Conservation (phyloP, 805 yeast species). For the Blastobotrys attinorum region DNA sequence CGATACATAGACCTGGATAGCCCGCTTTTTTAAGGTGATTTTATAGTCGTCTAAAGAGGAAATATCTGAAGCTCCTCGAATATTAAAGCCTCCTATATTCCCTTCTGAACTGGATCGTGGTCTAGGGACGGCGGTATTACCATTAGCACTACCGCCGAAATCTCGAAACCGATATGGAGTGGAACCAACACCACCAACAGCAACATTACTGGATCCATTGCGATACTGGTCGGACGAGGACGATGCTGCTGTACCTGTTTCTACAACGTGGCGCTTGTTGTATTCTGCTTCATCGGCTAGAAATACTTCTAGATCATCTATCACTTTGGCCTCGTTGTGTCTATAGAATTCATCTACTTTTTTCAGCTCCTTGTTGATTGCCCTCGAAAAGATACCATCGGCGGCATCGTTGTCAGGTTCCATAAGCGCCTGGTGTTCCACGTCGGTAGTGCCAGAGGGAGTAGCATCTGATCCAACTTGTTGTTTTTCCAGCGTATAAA, state of each 20-base stretch:
- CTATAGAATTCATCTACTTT: constrained; percentile 72
- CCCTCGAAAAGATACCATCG: constrained; percentile 51
- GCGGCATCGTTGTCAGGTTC: constrained; percentile 47
- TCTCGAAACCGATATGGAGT: constrained; percentile 1
- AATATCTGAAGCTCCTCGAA: background rate
- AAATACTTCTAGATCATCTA: constrained; percentile 46
- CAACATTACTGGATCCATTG: background rate
- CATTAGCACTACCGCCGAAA: background rate
- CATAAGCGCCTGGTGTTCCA: constrained; percentile 27
- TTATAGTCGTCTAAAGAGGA: constrained; percentile 28
- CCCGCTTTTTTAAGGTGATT: constrained; percentile 57
- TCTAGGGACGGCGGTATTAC: background rate
- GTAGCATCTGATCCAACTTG: constrained; percentile 24
- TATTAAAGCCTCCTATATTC: constrained; percentile 3
- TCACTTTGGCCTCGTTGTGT: constrained; percentile 54
- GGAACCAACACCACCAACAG: constrained; percentile 5
- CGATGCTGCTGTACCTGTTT: constrained; percentile 24
- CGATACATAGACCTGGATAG: constrained; percentile 59
- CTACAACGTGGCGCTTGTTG: constrained; percentile 29
- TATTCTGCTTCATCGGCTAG: constrained; percentile 57
- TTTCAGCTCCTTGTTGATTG: constrained; percentile 66
- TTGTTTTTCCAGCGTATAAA: constrained; percentile 75
- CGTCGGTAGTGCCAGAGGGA: constrained; percentile 22
- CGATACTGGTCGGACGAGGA: background rate
- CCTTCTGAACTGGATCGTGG: constrained; percentile 4